Percentiles rank a stretch among this genome's conserved stretches.
phyloP scores from a whole-genome alignment of 1,284 basidiomycete genomes.

The Fomitiporia mediterranea region DNA sequence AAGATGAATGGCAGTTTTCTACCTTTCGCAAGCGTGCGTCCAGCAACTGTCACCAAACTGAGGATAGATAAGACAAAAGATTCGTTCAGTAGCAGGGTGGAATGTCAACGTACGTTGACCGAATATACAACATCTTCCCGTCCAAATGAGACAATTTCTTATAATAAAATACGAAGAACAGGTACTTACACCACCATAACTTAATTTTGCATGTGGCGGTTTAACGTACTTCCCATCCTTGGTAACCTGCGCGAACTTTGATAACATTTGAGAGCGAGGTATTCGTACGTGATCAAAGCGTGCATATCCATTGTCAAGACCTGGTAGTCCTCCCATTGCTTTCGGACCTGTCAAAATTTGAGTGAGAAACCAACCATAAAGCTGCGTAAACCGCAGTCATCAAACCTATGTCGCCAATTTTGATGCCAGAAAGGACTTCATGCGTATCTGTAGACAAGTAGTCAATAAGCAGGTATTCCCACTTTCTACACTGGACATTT shows the following conservation, averaged over 20 bases:
- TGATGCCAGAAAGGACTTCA: slow-evolving; percentile 56
- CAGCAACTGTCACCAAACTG: slow-evolving; percentile 58
- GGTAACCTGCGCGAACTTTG: slow-evolving; percentile 68
- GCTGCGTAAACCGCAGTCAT: not conserved
- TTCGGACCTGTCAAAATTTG: slow-evolving; percentile 52
- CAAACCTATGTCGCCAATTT: slow-evolving; percentile 70
- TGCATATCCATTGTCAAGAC: slow-evolving; percentile 70
- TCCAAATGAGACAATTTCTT: not conserved
- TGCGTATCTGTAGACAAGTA: slow-evolving; percentile 46
- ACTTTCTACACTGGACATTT: slow-evolving; percentile 17
- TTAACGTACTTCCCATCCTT: slow-evolving; percentile 61
- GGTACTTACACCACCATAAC: slow-evolving; percentile 64
- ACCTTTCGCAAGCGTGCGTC: slow-evolving; percentile 61
- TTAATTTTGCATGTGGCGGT: slow-evolving; percentile 70
- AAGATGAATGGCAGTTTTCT: not conserved
- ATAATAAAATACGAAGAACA: slow-evolving; percentile 3
- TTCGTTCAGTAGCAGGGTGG: not conserved
- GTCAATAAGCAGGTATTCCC: not conserved
- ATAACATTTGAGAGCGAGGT: slow-evolving; percentile 72
- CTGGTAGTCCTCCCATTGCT: slow-evolving; percentile 47
- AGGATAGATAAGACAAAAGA: not conserved
- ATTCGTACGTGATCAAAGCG: slow-evolving; percentile 70
- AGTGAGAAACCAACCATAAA: not conserved
- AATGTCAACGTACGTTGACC: slow-evolving; percentile 43
- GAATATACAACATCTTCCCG: slow-evolving; percentile 66